Conservation (phyloP, 306 rosid species). For the Trifolium fragiferum region DNA sequence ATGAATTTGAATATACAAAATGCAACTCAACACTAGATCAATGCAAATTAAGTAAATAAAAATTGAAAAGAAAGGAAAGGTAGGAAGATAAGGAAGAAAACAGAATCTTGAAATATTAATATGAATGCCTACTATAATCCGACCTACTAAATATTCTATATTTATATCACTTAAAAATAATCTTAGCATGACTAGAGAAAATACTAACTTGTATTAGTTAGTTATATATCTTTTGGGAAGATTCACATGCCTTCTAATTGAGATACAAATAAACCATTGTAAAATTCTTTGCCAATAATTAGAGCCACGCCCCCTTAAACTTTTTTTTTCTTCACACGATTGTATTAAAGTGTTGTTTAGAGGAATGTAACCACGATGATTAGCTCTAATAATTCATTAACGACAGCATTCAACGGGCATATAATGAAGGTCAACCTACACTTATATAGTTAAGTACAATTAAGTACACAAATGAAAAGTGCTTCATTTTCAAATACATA, state of each 20-base stretch:
- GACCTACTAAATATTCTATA: conserved; percentile 72
- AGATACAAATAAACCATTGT: conserved; percentile 37
- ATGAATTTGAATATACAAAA: background rate
- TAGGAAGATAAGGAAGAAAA: conserved; percentile 4
- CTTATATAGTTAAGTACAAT: conserved; percentile 28
- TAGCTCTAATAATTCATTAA: conserved; percentile 24
- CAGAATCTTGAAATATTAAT: conserved; percentile 38
- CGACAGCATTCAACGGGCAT: background rate
- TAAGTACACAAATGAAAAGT: conserved; percentile 2
- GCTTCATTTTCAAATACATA: background rate
- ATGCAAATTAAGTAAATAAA: conserved; percentile 13
- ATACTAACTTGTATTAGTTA: conserved; percentile 47
- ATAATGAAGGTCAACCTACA: conserved; percentile 4
- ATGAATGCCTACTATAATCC: conserved; percentile 15
- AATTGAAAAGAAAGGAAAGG: background rate
- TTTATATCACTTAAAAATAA: conserved; percentile 52
- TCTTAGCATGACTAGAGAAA: conserved; percentile 47
- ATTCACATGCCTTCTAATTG: conserved; percentile 51
- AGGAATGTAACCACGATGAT: background rate
- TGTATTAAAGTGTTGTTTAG: background rate
- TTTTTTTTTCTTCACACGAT: background rate
- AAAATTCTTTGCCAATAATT: conserved; percentile 35
- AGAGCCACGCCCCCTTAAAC: background rate
- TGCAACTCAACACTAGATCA: conserved; percentile 6
- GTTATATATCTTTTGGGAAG: conserved; percentile 62